These are phyloP conservation scores for Saccharomycopsis schoenii DNA, from an alignment of 805 yeast species.

Conservation along the genomic window DNA sequence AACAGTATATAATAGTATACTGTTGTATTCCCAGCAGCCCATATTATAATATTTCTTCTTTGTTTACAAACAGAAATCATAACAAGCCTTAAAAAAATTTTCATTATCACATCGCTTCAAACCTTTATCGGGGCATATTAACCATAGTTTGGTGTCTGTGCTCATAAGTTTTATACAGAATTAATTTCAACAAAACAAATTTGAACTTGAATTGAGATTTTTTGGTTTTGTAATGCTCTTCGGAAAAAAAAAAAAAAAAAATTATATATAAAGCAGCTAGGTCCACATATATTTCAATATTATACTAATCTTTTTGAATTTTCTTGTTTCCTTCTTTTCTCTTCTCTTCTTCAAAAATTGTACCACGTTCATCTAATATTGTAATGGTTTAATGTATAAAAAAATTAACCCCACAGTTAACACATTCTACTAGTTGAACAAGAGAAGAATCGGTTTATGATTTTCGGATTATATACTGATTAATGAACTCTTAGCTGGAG, in stretches of 20 bases:
- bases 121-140: not conserved
- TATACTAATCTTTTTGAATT: not conserved
- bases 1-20: not conserved
- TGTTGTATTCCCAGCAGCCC: not conserved
- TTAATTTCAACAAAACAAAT: no score
- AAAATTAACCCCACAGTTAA: slow-evolving; percentile 7
- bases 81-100: not conserved
- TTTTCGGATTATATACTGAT: slow-evolving; percentile 2
- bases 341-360: slow-evolving; percentile 7
- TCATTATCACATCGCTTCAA: not conserved
- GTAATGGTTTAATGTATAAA: slow-evolving; percentile 18
- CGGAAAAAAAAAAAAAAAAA: not conserved
- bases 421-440: slow-evolving; percentile 18
- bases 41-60: not conserved
- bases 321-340: not conserved
- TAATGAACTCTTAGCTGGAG: slow-evolving; percentile 15
- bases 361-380: slow-evolving; percentile 18
- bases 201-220: no score
- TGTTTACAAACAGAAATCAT: slow-evolving; percentile 1
- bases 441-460: slow-evolving; percentile 8
- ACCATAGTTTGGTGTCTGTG: not conserved
- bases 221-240: not conserved
- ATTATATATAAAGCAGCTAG: not conserved
- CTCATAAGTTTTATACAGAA: not conserved
- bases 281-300: not conserved